Evolutionary conservation across 441 rosid genomes (phyloP), one percentile per base, ranked within the genome.

Genomic region (Eruca vesicaria): DNA sequence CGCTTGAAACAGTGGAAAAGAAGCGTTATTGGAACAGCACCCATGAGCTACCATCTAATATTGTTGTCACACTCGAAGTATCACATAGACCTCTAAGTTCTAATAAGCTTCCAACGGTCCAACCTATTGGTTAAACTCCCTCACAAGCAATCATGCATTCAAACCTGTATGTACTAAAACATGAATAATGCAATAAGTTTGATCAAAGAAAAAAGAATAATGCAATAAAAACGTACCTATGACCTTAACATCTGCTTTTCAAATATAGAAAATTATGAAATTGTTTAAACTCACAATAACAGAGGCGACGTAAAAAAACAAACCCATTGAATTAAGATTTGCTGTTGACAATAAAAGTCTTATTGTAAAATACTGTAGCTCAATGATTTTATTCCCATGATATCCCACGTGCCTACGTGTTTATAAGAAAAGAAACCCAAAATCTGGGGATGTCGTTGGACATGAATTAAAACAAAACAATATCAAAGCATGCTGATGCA

Each of bases 381-480:
- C 31, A 15, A 32, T 61, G 50, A 43, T 70, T 28, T 31, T 53
- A 33, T 35, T 35, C 63, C 56, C 69, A 16, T 53, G 56, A 55
- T 21, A 29, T n/a, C 7, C 4, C 73, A 38, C 73, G 53, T 55
- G 72, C 72, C 6, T 33, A 56, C 33, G 48, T 68, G 50, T 14
- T 20, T 12, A 53, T 18, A 32, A 52, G 60, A 33, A 68, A 55
- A 53, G 9, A 55, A 68, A 14, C 61, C 43, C 43, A 66, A 66
- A 48, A 52, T 48, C 60, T 61, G 53, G 23, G 61, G 53, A 15
- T 52, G 53, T 72, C 23, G 66, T n/a, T 73, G 48, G 43, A 21
- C 58, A 29, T 65, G 66, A 33, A 65, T 73, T 38, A 36, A 73
- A 64, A 73, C 63, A 55, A 64, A 65, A 56, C 65, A 65, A 28